Evolutionary conservation across 768 basidiomycete genomes (phyloP).

Genomic region (Coprinopsis cinerea): DNA sequence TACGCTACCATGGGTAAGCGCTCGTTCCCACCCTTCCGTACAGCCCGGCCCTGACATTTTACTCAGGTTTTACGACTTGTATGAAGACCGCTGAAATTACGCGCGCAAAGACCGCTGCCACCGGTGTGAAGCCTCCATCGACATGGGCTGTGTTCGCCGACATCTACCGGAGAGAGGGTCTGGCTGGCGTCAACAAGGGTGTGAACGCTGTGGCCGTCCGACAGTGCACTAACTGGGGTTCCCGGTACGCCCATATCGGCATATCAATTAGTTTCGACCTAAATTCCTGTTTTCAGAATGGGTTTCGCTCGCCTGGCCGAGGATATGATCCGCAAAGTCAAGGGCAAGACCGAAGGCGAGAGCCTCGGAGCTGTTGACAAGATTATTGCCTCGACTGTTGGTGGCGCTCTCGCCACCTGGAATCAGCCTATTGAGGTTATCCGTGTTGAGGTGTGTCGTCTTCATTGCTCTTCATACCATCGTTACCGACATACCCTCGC

Average conservation of each 20-base stretch:
- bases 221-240: constrained; percentile 92
- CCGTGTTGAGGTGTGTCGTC: constrained; percentile 78
- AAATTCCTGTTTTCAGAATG: constrained; percentile 53
- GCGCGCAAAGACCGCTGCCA: constrained; percentile 83
- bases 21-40: not conserved
- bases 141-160: constrained; percentile 95
- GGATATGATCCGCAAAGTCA: constrained; percentile 63
- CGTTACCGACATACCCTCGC: constrained; percentile 2
- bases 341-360: constrained; percentile 76
- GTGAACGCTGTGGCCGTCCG: constrained; percentile 92
- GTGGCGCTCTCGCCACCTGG: constrained; percentile 96
- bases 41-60: not conserved
- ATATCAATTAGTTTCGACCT: not conserved
- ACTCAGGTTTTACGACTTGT: constrained; percentile 90
- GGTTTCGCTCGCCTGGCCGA: constrained; percentile 95
- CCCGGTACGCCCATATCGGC: constrained; percentile 48
- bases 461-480: not conserved
- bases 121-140: constrained; percentile 81
- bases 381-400: constrained; percentile 81
- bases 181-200: constrained; percentile 97
- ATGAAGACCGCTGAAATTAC: constrained; percentile 99
- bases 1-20: constrained; percentile 99
- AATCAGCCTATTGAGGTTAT: constrained; percentile 99
- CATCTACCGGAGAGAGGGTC: constrained; percentile 89
- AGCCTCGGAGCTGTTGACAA: constrained; percentile 76